Evolutionary conservation across 805 yeast genomes (phyloP), one percentile per base, ranked within the genome.

Genomic region (Maudiozyma turicensis): DNA sequence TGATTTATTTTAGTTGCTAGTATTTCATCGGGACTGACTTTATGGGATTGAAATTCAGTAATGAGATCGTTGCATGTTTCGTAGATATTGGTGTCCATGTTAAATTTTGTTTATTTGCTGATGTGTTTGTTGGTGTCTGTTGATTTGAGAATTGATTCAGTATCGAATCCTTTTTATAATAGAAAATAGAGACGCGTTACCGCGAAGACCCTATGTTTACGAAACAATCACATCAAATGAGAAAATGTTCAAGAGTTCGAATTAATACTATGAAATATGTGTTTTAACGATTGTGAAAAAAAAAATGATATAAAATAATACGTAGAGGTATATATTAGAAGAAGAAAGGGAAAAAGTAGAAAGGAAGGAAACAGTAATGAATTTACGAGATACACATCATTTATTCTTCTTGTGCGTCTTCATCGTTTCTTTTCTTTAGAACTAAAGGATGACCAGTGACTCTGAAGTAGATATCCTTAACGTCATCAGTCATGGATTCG

Each of bases 401-500:
- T 42, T 26, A 42, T 14, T 42, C 37, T 42, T 42, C 26, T n/a
- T n/a, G 44, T 6, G 11, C 11, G 33, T 46, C 49, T 20, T 43
- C 34, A 30, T 52, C 55, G 11, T 81, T 74, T 64, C 95, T 82
- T 66, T 85, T 78, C 72, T 88, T 82, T 57, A 90, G 77, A 28
- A 86, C 95, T 60, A 93, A 77, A 15, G 95, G 96, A 66, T 87
- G 86, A 46, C 98, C 98, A 34, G 86, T 86, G 55, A 93, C 83
- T 67, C 98, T 80, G 68, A 83, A 82, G 68, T 93, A 93, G 48
- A 93, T 77, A 67, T 91, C 96, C 70, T 88, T 89, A 58, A 93
- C 95, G 67, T 93, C 98, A 66, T 93, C 98, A 39, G 99, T 93
- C 59, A 95, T 86, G 41, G 90, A 73, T 70, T 93, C 99, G 65